These are phyloP conservation scores for Medicago lupulina DNA, from an alignment of 306 rosid genomes.

Conservation along the genomic window DNA sequence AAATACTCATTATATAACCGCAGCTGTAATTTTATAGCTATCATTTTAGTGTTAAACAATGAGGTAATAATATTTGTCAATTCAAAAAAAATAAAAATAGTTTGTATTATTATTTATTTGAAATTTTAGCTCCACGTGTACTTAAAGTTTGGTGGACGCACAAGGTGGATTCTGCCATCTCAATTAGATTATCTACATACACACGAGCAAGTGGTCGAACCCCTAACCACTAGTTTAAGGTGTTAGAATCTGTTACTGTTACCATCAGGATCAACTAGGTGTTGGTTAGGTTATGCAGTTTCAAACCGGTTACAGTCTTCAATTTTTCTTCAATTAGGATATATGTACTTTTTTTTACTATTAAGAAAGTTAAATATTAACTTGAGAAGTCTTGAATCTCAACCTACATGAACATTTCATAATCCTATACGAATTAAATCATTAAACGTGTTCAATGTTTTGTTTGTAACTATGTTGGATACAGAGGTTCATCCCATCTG, in stretches of 20 bases:
- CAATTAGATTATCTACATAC: not conserved
- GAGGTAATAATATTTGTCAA: too few relatives aligned
- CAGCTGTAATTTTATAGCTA: too few relatives aligned
- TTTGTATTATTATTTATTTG: too few relatives aligned
- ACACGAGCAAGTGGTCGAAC: not conserved
- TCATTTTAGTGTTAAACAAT: too few relatives aligned
- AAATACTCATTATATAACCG: too few relatives aligned
- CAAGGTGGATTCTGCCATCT: not conserved
- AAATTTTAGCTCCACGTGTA: too few relatives aligned
- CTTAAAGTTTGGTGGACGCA: not conserved
- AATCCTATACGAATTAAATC: not conserved
- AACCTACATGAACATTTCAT: not conserved
- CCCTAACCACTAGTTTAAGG: not conserved
- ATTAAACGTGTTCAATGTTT: slow-evolving; percentile 27
- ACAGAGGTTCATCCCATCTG: slow-evolving; percentile 82
- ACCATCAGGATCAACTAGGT: too few relatives aligned
- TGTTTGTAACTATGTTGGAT: slow-evolving; percentile 18
- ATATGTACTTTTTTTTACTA: slow-evolving; percentile 2
- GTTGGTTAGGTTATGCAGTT: not conserved
- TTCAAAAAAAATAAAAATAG: too few relatives aligned
- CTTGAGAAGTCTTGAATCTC: not conserved
- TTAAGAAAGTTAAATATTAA: not conserved
- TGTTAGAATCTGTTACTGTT: too few relatives aligned
- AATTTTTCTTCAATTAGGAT: not conserved
- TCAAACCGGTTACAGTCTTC: not conserved